Percentiles rank a stretch among this genome's conserved stretches.
phyloP scores from a whole-genome alignment of 2,329 filamentous ascomycete species.

The Aspergillus arachidicola region DNA sequence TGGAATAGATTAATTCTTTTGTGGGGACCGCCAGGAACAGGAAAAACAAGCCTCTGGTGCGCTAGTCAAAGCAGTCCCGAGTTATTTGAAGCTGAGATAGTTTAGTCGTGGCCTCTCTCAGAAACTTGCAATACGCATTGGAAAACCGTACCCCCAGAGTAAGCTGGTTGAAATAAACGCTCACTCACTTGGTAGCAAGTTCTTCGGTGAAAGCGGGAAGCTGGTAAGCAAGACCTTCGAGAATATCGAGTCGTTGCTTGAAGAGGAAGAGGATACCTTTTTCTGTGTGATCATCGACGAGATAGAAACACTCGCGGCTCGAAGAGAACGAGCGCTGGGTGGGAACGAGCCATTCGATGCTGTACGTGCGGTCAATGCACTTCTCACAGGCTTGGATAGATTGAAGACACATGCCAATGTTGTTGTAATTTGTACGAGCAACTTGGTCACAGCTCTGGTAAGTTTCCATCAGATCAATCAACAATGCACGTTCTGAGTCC shows the following conservation, averaged over 20 bases:
- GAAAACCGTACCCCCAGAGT: slow-evolving; percentile 41
- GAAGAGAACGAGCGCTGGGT: slow-evolving; percentile 42
- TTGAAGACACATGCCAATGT: slow-evolving; percentile 48
- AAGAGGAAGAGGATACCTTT: slow-evolving; percentile 44
- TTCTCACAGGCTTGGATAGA: slow-evolving; percentile 52
- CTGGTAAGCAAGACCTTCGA: slow-evolving; percentile 49
- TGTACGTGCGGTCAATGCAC: slow-evolving; percentile 53
- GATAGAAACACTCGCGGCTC: slow-evolving; percentile 52
- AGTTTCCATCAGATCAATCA: slow-evolving; percentile 7
- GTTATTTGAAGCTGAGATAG: slow-evolving; percentile 2
- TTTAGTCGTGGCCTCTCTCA: slow-evolving; percentile 49
- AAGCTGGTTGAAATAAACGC: slow-evolving; percentile 52
- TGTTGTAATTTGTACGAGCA: slow-evolving; percentile 54
- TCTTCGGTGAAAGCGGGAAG: slow-evolving; percentile 52
- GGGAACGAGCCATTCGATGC: slow-evolving; percentile 51
- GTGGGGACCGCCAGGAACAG: slow-evolving; percentile 92
- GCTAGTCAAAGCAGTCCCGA: not conserved
- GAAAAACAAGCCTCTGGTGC: slow-evolving; percentile 66
- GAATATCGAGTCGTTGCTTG: slow-evolving; percentile 37
- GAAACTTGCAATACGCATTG: slow-evolving; percentile 53
- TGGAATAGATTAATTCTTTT: slow-evolving; percentile 68
- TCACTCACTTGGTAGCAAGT: slow-evolving; percentile 50
- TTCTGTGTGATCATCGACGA: slow-evolving; percentile 54
- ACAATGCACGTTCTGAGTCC: not conserved
- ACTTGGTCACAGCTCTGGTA: slow-evolving; percentile 48